Evolutionary conservation across 192 early-diverging fungal genomes (phyloP), one percentile per base, ranked within the genome.

Genomic region (Coemansia sp.): DNA sequence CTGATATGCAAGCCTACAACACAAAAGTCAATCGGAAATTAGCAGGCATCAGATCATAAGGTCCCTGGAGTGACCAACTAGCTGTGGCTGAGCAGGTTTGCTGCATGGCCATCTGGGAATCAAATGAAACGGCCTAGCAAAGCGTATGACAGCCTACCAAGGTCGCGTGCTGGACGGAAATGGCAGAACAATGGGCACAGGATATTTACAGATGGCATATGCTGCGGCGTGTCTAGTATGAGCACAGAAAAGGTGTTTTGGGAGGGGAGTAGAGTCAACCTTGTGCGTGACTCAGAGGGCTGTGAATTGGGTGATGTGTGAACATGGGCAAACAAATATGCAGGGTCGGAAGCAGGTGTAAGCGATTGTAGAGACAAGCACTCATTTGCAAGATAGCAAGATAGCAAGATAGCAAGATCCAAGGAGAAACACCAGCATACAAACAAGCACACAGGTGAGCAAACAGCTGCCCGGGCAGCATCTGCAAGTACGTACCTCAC

Each of bases 1-100:
- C 74, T 75, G 69, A 25, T 81, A 75, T 31, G 78, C 78, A 51
- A 81, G 44, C 42, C 74, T 75, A 81, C 34, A 53, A 15, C 1
- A 14, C 37, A 38, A 36, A 38, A 36, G 7, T 19, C n/a, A 23
- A 6, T 10, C 8, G 5, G 48, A 10, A 4, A 21, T 50, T 21
- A 21, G 48, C 20, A 21, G 17, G 2, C 22, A 22, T 52, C 50
- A 22, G 50, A 11, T 25, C 12, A 25, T 9, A 20, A 11, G 22
- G 22, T n/a, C 42, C 42, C 42, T 44, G 42, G n/a, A 17, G 42
- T 44, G 42, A 44, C 11, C n/a, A 12, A 44, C 42, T 12, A 44
- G 42, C 42, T n/a, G 42, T 31, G 31, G 31, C 31, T 31, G 6
- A 31, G 42, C 42, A 44, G 42, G 14, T 17, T 44, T 12, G 42